Evolutionary conservation across 1,139 yeast species (phyloP).

Genomic region (Debaryomyces coudertii): DNA sequence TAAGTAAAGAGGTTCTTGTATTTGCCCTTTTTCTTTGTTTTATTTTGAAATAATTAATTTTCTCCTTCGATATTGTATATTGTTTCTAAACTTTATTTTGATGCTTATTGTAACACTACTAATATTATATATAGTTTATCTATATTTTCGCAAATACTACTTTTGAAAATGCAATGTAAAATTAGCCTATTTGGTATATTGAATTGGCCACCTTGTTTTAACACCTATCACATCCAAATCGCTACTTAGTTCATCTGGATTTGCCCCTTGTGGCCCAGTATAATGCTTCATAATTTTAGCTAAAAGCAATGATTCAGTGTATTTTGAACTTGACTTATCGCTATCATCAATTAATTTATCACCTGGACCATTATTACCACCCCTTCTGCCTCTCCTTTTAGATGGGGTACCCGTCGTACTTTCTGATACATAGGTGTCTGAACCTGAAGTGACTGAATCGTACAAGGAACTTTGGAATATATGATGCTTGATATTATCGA

Average conservation of each 20-base stretch:
- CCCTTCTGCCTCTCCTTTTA: constrained; percentile 29
- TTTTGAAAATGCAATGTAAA: neutral
- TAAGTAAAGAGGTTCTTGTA: neutral
- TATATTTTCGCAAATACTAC: constrained; percentile 2
- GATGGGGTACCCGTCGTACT: constrained; percentile 19
- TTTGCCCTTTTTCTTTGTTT: constrained; percentile 3
- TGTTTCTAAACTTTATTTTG: constrained; percentile 8
- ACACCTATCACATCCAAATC: constrained; percentile 46
- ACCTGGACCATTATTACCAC: constrained; percentile 11
- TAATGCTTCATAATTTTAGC: constrained; percentile 52
- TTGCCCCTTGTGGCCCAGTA: constrained; percentile 43
- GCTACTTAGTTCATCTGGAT: constrained; percentile 35
- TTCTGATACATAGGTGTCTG: constrained; percentile 41
- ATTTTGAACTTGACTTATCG: constrained; percentile 27
- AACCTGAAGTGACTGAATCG: constrained; percentile 46
- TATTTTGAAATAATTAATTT: constrained; percentile 3
- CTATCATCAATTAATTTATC: constrained; percentile 16
- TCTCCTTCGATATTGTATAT: constrained; percentile 8
- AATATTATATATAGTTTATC: constrained; percentile 3
- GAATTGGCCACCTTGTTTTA: constrained; percentile 40
- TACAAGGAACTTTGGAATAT: constrained; percentile 47
- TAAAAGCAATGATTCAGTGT: constrained; percentile 42
- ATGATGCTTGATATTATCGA: constrained; percentile 36
- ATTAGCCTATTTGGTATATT: constrained; percentile 5
- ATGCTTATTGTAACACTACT: constrained; percentile 12